Percentiles rank a stretch among this genome's conserved stretches.
These are phyloP conservation scores for Hypholoma fasciculare DNA, from an alignment of 768 basidiomycete genomes.

Conservation along the genomic window DNA sequence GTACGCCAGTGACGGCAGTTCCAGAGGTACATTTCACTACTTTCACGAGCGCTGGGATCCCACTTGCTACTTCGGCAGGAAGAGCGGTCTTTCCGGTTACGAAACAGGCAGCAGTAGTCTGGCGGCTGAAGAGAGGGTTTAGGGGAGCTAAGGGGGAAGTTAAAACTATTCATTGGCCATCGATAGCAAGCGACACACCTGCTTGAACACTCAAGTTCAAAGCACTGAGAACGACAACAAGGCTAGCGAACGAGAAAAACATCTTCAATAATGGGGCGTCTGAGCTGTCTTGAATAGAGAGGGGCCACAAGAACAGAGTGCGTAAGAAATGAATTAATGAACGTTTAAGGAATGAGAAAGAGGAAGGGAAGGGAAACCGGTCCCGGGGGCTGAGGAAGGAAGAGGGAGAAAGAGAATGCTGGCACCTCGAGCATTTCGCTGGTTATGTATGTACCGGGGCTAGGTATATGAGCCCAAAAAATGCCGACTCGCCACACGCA, in stretches of 20 bases:
- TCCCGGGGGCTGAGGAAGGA: constrained; percentile 1
- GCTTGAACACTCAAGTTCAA: constrained; percentile 6
- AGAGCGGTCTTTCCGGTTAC: constrained; percentile 10
- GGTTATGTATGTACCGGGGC: too few species aligned
- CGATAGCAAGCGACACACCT: not conserved
- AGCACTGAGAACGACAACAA: not conserved
- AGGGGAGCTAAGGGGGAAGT: constrained; percentile 4
- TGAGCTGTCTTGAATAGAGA: not conserved
- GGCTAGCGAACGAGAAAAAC: constrained; percentile 2
- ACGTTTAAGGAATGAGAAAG: not conserved
- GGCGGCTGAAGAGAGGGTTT: constrained; percentile 4
- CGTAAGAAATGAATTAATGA: not conserved
- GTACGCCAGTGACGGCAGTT: constrained; percentile 10
- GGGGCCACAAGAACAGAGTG: not conserved
- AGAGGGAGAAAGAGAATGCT: not conserved
- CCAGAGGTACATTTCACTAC: constrained; percentile 9
- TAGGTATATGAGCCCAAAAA: too few species aligned
- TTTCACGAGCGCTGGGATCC: constrained; percentile 9
- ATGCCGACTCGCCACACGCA: too few species aligned
- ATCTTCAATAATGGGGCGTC: not conserved
- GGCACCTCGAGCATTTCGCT: too few species aligned
- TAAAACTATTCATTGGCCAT: not conserved
- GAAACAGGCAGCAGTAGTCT: constrained; percentile 13
- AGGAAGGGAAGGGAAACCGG: not conserved
- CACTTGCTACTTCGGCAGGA: constrained; percentile 13